Evolutionary conservation across 2,329 filamentous ascomycete species (phyloP), one percentile per base, ranked within the genome.

Genomic region (Byssochlamys sp.): DNA sequence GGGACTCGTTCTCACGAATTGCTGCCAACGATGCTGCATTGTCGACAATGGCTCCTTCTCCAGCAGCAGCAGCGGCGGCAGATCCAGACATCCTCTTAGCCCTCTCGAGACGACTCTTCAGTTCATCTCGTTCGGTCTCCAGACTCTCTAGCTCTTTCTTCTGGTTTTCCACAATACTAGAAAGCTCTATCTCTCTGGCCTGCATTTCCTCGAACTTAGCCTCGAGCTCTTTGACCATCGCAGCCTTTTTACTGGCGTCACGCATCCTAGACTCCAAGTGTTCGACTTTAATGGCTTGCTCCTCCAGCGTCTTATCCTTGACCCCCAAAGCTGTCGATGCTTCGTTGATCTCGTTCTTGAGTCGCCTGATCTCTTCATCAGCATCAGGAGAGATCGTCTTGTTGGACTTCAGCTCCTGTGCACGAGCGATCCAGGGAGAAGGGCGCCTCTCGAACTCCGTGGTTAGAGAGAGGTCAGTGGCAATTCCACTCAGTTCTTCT

Each of bases 211-310:
- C 73, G 49, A 78, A 68, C 58, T 75, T 72, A 12, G 65, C 59
- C 61, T 77, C 75, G 29, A 77, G 68, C 5, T 76, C 74, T 60
- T 76, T 77, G 24, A 75, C 73, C 59, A 73, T 69, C 2, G 71
- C 83, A 12, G 88, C 84, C 73, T 92, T 91, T 69, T 88, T 85
- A 62, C 85, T 84, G 4, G 89, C 89, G 67, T 95, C 91, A 58
- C 86, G 85, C 86, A 94, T 91, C 58, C 90, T 82, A 6, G 89
- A 89, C 71, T 95, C 89, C 39, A 97, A 84, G 48, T 94, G 89
- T 73, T 96, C 92, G 64, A 96, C 95, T 72, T 94, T 91, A 64
- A 96, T 87, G n/a, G 87, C 83, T 26, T 89, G 75, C 58, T 95
- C 92, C 71, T 95, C 91, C 55, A 95, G 83, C 35, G 87, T 86